phyloP scores from a whole-genome alignment of 176 grass and related monocot genomes.

The Stipa capillata region DNA sequence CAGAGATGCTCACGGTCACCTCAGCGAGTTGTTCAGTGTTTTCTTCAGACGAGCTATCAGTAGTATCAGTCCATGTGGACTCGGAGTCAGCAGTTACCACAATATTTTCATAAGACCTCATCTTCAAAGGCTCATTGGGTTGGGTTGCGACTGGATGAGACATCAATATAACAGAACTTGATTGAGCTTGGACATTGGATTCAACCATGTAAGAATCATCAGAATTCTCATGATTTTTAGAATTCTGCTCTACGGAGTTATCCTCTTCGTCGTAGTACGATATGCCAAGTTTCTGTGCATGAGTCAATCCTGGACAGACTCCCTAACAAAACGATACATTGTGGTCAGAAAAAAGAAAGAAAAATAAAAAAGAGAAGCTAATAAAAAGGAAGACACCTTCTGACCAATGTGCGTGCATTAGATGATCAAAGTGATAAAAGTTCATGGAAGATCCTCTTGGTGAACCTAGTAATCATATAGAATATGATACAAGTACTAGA shows the following conservation, averaged over 20 bases:
- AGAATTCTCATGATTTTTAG: conserved; percentile 8
- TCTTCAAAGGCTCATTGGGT: not conserved
- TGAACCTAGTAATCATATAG: not conserved
- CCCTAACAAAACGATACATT: conserved; percentile 44
- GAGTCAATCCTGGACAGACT: conserved; percentile 68
- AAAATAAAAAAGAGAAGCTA: too few relatives aligned
- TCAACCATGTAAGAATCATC: conserved; percentile 23
- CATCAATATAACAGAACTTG: conserved; percentile 34
- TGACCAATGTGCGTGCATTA: not conserved
- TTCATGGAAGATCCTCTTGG: not conserved
- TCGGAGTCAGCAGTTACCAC: conserved; percentile 13
- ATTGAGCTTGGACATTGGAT: conserved; percentile 29
- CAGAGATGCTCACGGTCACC: not conserved
- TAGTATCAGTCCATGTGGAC: not conserved
- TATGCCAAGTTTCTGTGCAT: conserved; percentile 80
- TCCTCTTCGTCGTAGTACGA: conserved; percentile 43
- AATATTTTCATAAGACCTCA: not conserved
- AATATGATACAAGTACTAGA: not conserved
- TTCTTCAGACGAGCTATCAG: not conserved
- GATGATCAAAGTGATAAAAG: not conserved
- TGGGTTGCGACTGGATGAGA: conserved; percentile 14
- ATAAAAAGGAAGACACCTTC: not conserved
- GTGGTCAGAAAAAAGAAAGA: not conserved
- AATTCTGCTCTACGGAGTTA: conserved; percentile 27
- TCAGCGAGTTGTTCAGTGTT: conserved; percentile 1